Evolutionary conservation across 1,284 basidiomycete species (phyloP).

Genomic region (Heterobasidion irregulare): DNA sequence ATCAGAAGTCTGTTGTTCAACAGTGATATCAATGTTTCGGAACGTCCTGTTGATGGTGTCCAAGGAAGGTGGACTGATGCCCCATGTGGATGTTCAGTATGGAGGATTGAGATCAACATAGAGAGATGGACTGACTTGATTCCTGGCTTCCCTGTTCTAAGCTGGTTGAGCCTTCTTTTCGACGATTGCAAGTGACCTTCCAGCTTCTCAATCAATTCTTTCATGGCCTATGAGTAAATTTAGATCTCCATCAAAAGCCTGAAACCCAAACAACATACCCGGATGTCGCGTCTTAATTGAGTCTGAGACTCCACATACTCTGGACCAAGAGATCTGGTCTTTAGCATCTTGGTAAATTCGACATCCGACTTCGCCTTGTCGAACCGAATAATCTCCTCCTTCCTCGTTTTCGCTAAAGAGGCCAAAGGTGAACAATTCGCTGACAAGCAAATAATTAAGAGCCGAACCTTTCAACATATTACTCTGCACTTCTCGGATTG

Average conservation of each 20-base stretch:
- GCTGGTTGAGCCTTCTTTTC: constrained; percentile 61
- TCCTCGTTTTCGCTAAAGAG: constrained; percentile 54
- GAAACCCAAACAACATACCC: constrained; percentile 34
- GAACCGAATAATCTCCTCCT: constrained; percentile 71
- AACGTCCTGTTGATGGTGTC: constrained; percentile 81
- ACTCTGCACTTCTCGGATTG: constrained; percentile 48
- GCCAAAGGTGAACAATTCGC: not conserved
- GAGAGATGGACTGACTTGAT: constrained; percentile 42
- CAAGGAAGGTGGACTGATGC: constrained; percentile 66
- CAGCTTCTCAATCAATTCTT: constrained; percentile 67
- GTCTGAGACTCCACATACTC: constrained; percentile 82
- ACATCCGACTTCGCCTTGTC: constrained; percentile 67
- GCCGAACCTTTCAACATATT: constrained; percentile 56
- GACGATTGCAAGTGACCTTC: constrained; percentile 64
- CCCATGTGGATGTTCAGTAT: not conserved
- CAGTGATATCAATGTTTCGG: constrained; percentile 70
- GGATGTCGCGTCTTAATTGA: constrained; percentile 61
- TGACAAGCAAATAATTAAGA: not conserved
- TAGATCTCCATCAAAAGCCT: constrained; percentile 2
- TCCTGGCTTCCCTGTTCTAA: constrained; percentile 53
- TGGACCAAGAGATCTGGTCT: constrained; percentile 74
- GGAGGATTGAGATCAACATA: not conserved
- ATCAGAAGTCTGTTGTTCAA: constrained; percentile 55
- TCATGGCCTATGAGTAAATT: constrained; percentile 40
- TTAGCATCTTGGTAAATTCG: constrained; percentile 76